A percentile compares a stretch with the other conserved stretches of the same genome.
Evolutionary conservation across 805 yeast genomes (phyloP).

Genomic region (Teunomyces stri): DNA sequence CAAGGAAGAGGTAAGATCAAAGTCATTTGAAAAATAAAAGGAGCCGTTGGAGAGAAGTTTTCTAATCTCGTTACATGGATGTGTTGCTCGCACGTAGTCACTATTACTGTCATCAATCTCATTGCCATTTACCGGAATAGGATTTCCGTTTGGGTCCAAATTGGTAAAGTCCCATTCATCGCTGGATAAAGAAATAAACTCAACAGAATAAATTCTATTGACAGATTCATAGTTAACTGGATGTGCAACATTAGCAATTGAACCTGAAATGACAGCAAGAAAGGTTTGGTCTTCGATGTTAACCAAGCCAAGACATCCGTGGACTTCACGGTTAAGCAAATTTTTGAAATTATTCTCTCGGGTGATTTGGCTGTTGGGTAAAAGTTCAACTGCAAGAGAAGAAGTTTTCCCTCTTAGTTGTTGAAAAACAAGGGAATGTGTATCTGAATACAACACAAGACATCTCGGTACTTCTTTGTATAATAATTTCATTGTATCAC

Average conservation of each 20-base stretch:
- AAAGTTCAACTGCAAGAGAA: conserved; percentile 49
- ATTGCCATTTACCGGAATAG: conserved; percentile 44
- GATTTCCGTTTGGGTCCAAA: conserved; percentile 66
- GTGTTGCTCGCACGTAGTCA: conserved; percentile 33
- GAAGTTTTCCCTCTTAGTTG: conserved; percentile 16
- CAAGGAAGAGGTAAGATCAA: conserved; percentile 84
- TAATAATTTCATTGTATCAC: conserved; percentile 24
- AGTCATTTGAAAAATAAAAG: conserved; percentile 87
- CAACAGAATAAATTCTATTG: conserved; percentile 78
- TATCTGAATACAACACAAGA: conserved; percentile 27
- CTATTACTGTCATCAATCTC: conserved; percentile 24
- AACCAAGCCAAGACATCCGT: conserved; percentile 80
- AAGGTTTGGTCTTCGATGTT: conserved; percentile 65
- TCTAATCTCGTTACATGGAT: conserved; percentile 80
- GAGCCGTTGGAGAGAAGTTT: conserved; percentile 84
- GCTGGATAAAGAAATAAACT: conserved; percentile 72
- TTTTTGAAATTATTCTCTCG: conserved; percentile 35
- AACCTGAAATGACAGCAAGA: conserved; percentile 76
- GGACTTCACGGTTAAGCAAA: conserved; percentile 40
- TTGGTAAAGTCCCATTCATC: conserved; percentile 79
- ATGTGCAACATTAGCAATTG: conserved; percentile 65
- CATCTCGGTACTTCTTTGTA: conserved; percentile 33
- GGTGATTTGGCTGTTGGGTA: conserved; percentile 35
- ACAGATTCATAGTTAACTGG: conserved; percentile 81
- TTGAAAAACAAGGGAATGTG: conserved; percentile 28